These are phyloP conservation scores for Sphaceloma murrayae DNA, from an alignment of 2,329 filamentous ascomycete species.

Conservation along the genomic window DNA sequence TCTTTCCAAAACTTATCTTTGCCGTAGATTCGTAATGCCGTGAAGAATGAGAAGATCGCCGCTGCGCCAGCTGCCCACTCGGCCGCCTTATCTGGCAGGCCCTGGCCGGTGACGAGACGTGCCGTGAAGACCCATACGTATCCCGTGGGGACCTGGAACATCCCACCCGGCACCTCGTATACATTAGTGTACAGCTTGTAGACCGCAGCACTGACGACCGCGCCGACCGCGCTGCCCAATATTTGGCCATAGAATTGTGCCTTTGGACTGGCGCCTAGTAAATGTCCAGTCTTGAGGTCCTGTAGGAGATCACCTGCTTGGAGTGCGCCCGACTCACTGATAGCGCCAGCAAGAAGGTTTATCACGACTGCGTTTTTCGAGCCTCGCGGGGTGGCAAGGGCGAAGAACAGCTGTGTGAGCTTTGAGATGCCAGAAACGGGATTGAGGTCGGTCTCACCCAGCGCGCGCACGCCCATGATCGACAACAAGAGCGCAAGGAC, in stretches of 20 bases:
- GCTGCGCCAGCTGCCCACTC: constrained; percentile 72
- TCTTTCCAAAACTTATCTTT: constrained; percentile 52
- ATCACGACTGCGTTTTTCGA: constrained; percentile 84
- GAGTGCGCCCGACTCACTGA: constrained; percentile 74
- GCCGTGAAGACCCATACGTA: constrained; percentile 98
- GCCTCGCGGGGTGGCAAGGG: constrained; percentile 70
- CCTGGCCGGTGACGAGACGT: constrained; percentile 80
- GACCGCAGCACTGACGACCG: constrained; percentile 73
- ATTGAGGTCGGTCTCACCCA: constrained; percentile 83
- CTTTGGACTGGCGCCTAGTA: constrained; percentile 82
- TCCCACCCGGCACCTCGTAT: constrained; percentile 75
- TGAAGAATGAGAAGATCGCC: constrained; percentile 61
- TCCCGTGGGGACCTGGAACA: constrained; percentile 89
- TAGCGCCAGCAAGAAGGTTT: constrained; percentile 86
- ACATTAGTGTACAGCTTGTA: constrained; percentile 87
- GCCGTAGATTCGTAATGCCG: constrained; percentile 55
- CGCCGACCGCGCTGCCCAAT: constrained; percentile 77
- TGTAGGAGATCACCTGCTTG: constrained; percentile 96
- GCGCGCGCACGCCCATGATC: constrained; percentile 55
- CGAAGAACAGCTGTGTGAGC: constrained; percentile 90
- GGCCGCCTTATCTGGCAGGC: constrained; percentile 71
- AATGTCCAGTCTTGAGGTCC: constrained; percentile 90
- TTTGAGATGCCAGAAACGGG: constrained; percentile 96
- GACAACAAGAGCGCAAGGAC: constrained; percentile 57
- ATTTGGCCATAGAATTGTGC: constrained; percentile 97